These are phyloP conservation scores for Fusarium sp. DNA, from an alignment of 2,329 filamentous ascomycete species.

Conservation along the genomic window DNA sequence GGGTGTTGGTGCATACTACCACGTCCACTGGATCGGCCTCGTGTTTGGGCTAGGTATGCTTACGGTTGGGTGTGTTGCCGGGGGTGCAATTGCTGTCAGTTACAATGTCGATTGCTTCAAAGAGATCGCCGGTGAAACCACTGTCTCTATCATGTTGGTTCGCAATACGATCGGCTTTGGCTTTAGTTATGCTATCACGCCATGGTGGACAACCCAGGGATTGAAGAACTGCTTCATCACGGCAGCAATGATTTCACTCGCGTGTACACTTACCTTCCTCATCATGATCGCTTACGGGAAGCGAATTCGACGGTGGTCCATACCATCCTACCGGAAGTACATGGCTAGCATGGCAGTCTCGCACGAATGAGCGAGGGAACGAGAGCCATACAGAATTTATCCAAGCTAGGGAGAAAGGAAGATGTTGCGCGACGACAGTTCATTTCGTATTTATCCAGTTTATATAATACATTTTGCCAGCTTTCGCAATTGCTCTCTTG, in stretches of 20 bases:
- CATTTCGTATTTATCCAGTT: neutral
- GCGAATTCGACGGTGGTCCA: neutral
- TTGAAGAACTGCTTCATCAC: neutral
- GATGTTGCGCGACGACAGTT: neutral
- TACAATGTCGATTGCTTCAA: conserved; percentile 1
- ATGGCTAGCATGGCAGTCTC: neutral
- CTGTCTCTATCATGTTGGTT: neutral
- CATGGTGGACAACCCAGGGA: conserved; percentile 1
- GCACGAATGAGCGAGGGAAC: neutral
- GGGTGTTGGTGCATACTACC: conserved; percentile 2
- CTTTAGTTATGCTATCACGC: neutral
- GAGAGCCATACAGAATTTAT: neutral
- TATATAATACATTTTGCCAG: neutral
- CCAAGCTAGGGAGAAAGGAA: no score
- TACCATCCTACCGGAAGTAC: neutral
- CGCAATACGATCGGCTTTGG: conserved; percentile 2
- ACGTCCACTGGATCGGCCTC: neutral
- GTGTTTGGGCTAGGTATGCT: neutral
- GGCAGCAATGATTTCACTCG: neutral
- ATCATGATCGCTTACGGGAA: neutral
- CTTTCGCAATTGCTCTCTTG: neutral
- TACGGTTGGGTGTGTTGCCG: neutral
- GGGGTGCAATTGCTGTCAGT: neutral
- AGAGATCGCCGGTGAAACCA: neutral
- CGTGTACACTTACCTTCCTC: neutral